Evolutionary conservation across 2,329 filamentous ascomycete species (phyloP).

Genomic region (Talaromyces sp.): DNA sequence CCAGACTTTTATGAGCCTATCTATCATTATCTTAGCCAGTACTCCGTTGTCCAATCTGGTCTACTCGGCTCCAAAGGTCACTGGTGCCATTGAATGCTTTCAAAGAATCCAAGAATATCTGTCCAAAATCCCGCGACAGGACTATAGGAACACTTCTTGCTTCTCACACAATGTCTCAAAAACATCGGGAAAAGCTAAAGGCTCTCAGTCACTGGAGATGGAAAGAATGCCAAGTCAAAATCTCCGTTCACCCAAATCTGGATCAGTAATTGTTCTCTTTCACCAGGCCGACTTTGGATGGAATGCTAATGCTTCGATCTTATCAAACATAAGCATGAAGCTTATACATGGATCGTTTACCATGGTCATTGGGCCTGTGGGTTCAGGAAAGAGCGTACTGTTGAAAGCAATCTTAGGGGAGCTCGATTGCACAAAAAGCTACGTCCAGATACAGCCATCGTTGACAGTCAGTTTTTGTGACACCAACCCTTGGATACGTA

Average conservation of each 20-base stretch:
- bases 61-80: constrained; percentile 31
- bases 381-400: constrained; percentile 53
- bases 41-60: constrained; percentile 24
- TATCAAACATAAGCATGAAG: constrained; percentile 33
- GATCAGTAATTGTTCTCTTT: not conserved
- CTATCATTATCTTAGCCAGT: constrained; percentile 26
- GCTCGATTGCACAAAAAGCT: constrained; percentile 33
- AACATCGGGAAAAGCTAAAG: not conserved
- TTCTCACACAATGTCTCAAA: not conserved
- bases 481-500: not conserved
- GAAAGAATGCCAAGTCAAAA: not conserved
- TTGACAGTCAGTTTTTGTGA: constrained; percentile 31
- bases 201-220: not conserved
- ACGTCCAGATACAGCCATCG: constrained; percentile 27
- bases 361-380: constrained; percentile 50
- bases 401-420: constrained; percentile 48
- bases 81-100: constrained; percentile 40
- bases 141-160: constrained; percentile 27
- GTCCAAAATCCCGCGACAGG: constrained; percentile 44
- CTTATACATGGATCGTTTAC: constrained; percentile 45
- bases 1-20: constrained; percentile 26
- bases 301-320: not conserved
- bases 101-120: constrained; percentile 41
- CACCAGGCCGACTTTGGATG: constrained; percentile 1
- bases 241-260: not conserved